phyloP scores from a whole-genome alignment of 371 early-diverging fungal genomes.

The Nematocida sp. region DNA sequence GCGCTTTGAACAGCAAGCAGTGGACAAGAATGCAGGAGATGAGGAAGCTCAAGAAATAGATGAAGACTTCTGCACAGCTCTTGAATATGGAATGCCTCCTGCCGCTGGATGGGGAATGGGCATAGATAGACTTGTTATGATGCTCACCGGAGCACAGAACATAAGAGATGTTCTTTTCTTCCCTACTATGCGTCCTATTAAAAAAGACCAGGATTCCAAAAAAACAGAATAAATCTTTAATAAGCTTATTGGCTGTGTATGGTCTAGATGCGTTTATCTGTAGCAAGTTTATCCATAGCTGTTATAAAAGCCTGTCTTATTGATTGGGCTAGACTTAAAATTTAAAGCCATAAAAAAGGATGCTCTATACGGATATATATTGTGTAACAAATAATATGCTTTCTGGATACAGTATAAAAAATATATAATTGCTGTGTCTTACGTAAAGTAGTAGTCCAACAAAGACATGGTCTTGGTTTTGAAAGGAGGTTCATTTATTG shows the following conservation, averaged over 20 bases:
- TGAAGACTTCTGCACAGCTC: conserved; percentile 88
- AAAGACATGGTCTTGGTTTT: too few species aligned
- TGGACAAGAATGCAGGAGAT: conserved; percentile 92
- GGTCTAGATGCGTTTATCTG: not conserved
- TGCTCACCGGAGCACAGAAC: conserved; percentile 92
- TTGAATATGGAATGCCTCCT: conserved; percentile 97
- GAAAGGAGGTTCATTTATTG: too few species aligned
- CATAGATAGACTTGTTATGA: conserved; percentile 94
- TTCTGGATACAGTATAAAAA: too few species aligned
- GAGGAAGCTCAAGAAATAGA: conserved; percentile 97
- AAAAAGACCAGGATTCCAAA: conserved; percentile 4
- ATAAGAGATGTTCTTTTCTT: conserved; percentile 93
- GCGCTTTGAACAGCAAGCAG: conserved; percentile 90
- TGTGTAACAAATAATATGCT: too few species aligned
- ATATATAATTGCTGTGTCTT: not conserved
- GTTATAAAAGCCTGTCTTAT: not conserved
- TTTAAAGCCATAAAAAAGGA: too few species aligned
- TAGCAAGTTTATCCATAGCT: not conserved
- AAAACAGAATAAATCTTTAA: not conserved
- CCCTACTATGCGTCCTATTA: conserved; percentile 71
- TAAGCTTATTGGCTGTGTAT: not conserved
- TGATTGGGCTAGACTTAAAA: not conserved
- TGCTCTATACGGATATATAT: too few species aligned
- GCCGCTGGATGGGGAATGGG: conserved; percentile 96
- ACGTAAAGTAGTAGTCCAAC: too few species aligned